Evolutionary conservation across 2,329 filamentous ascomycete species (phyloP), one percentile per base, ranked within the genome.

Genomic region (Taxawa tesnikishii): DNA sequence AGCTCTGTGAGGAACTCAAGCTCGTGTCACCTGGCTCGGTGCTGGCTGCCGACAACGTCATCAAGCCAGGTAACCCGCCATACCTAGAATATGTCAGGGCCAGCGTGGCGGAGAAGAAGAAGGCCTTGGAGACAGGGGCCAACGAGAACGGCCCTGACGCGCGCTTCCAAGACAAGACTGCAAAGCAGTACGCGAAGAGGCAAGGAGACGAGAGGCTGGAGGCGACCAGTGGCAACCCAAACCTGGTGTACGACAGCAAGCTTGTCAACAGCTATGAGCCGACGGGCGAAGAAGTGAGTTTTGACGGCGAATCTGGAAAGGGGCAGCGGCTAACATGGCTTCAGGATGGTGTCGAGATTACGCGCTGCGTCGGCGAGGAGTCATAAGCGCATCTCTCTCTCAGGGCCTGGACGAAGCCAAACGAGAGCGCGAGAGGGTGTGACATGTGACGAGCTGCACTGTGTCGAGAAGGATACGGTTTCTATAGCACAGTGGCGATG

Each of bases 71-170:
- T 1, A 82, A 81, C 43, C 78, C 78, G 4, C 70, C 69, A 2
- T 83, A 83, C 45, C 55, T 80, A 28, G 69, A 75, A 43, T 85
- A 83, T 42, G 78, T 85, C 28, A 62, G 78, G 34, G 73, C 69
- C 40, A 72, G 62, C 17, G 70, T 78, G 2, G 60, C 67, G 24
- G 60, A 79, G 54, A 84, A 84, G 60, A 59, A 60, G 30, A 53
- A 59, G 28, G 60, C 43, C 6, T 50, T 55, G 8, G 46, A 53
- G 18, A 50, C 50, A 9, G 31, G 33, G n/a, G 40, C 46, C 17
- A 38, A 48, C 29, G 30, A 49, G 17, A 42, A 32, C 6, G 50
- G 44, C 9, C 55, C 52, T 13, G 57, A 60, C 36, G 48, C 49
- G 13, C 40, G 51, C 16, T 60, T 70, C 39, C 54, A 53, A 10